A percentile compares a stretch with the other conserved stretches of the same genome.
Evolutionary conservation across 129 eudicot genomes (phyloP).

Genomic region (Glebionis coronaria): DNA sequence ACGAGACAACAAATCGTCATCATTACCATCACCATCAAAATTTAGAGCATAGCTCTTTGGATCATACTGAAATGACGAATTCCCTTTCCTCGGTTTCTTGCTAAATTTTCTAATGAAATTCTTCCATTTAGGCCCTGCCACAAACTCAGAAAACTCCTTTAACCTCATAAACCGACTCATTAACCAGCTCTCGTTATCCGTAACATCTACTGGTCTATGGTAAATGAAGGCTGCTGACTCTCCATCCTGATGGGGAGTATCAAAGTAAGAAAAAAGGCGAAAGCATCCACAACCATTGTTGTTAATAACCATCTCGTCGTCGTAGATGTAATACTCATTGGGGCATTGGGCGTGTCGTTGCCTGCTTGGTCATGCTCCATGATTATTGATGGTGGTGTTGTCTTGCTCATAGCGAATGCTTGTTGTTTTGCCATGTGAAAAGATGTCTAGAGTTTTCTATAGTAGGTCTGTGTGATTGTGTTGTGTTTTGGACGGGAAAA

Average conservation of each 20-base stretch:
- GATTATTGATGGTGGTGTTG: slow-evolving; percentile 16
- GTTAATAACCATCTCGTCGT: background rate
- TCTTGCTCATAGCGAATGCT: slow-evolving; percentile 13
- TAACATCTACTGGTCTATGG: slow-evolving; percentile 19
- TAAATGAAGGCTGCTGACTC: slow-evolving; percentile 21
- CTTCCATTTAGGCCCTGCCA: slow-evolving; percentile 93
- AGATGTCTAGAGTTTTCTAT: background rate
- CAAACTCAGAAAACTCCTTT: slow-evolving; percentile 64
- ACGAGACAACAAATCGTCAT: slow-evolving; percentile 31
- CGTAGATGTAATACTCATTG: slow-evolving; percentile 26
- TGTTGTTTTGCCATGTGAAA: slow-evolving; percentile 16
- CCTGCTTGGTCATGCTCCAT: slow-evolving; percentile 32
- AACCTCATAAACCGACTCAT: slow-evolving; percentile 37
- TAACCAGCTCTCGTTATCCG: slow-evolving; percentile 46
- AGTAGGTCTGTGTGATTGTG: slow-evolving; percentile 16
- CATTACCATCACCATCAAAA: slow-evolving; percentile 43
- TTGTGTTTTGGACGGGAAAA: slow-evolving; percentile 27
- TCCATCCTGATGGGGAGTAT: slow-evolving; percentile 3
- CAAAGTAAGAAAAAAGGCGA: slow-evolving; percentile 27
- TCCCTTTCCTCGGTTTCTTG: slow-evolving; percentile 34
- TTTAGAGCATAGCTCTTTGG: slow-evolving; percentile 66
- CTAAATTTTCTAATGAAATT: slow-evolving; percentile 64
- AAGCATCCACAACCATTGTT: slow-evolving; percentile 36
- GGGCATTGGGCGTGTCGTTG: slow-evolving; percentile 7
- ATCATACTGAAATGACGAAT: slow-evolving; percentile 51